These are phyloP conservation scores for Leptographium wingfieldii DNA, from an alignment of 2,329 filamentous ascomycete genomes.

Conservation along the genomic window DNA sequence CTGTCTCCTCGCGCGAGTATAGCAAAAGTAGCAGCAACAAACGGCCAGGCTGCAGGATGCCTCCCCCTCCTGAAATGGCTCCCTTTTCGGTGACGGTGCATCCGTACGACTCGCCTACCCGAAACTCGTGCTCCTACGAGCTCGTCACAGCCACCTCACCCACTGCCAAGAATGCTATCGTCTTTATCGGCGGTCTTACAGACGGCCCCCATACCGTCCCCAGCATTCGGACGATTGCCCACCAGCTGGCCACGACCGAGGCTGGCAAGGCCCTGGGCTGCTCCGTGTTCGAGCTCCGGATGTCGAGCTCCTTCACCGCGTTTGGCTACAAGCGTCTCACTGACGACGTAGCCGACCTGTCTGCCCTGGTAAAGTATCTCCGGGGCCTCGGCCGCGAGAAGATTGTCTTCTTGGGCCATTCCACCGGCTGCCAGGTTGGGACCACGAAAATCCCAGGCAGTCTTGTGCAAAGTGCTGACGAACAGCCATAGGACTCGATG, in stretches of 20 bases:
- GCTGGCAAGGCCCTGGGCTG: conserved; percentile 25
- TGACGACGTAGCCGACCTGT: conserved; percentile 41
- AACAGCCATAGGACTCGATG: conserved; percentile 37
- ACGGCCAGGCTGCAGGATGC: not conserved
- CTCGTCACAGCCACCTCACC: conserved; percentile 9
- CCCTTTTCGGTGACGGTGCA: conserved; percentile 16
- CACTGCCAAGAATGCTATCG: conserved; percentile 38
- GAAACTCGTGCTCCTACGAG: conserved; percentile 15
- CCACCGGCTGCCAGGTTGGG: conserved; percentile 37
- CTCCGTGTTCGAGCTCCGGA: conserved; percentile 43
- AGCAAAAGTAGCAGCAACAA: not conserved
- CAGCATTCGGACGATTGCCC: conserved; percentile 38
- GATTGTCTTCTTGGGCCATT: conserved; percentile 45
- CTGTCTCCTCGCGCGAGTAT: not conserved
- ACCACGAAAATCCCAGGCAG: conserved; percentile 19
- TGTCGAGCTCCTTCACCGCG: conserved; percentile 39
- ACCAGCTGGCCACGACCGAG: conserved; percentile 24
- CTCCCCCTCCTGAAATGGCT: not conserved
- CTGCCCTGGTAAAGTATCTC: conserved; percentile 39
- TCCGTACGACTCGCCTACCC: conserved; percentile 15
- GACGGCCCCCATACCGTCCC: conserved; percentile 56
- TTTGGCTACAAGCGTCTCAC: conserved; percentile 38
- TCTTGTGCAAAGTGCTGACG: not conserved
- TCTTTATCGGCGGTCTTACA: conserved; percentile 59
- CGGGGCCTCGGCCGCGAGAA: conserved; percentile 35